These are phyloP conservation scores for Dothistroma septosporum DNA, from an alignment of 2,329 filamentous ascomycete genomes.

Conservation along the genomic window DNA sequence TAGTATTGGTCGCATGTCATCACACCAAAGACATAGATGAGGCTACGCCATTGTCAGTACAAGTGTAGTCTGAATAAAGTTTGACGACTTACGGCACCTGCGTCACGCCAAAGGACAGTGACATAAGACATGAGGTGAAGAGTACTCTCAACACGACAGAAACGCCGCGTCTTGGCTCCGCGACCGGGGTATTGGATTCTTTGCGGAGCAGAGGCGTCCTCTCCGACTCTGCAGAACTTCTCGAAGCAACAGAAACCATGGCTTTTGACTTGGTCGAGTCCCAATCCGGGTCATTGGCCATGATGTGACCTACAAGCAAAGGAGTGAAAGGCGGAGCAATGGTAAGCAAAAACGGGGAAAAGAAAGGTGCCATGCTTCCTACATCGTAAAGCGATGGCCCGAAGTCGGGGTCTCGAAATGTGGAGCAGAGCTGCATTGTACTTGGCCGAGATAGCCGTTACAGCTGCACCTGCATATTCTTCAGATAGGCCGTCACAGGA, in stretches of 20 bases:
- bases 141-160: conserved; percentile 46
- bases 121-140: conserved; percentile 58
- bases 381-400: background rate
- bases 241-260: background rate
- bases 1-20: conserved; percentile 72
- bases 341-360: background rate
- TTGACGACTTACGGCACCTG: conserved; percentile 41
- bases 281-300: conserved; percentile 1
- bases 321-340: background rate
- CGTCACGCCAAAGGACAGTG: conserved; percentile 48
- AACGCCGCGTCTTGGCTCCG: conserved; percentile 22
- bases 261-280: conserved; percentile 5
- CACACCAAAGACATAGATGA: conserved; percentile 63
- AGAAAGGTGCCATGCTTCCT: background rate
- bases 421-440: background rate
- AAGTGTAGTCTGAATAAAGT: background rate
- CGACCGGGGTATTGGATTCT: conserved; percentile 3
- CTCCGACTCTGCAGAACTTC: conserved; percentile 5
- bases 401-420: conserved; percentile 1
- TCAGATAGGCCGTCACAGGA: background rate
- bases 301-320: background rate
- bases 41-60: conserved; percentile 13
- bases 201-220: conserved; percentile 10
- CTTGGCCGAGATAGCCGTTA: conserved; percentile 18
- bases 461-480: background rate